These are phyloP conservation scores for Fusarium sublunatum DNA, from an alignment of 2,329 filamentous ascomycete genomes.

Conservation along the genomic window DNA sequence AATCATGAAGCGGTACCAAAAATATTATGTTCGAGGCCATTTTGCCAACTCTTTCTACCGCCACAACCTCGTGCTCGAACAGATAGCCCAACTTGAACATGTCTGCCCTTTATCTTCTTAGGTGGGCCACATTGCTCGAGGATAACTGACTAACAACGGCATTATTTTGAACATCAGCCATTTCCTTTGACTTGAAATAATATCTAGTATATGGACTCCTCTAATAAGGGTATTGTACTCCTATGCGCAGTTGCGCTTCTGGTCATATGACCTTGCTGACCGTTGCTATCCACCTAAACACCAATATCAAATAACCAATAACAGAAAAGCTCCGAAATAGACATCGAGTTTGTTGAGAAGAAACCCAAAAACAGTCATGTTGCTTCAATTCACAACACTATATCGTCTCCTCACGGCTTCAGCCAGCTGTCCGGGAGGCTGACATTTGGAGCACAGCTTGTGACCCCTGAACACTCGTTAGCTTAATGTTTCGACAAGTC, in stretches of 20 bases:
- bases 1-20: too few relatives aligned
- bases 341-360: not conserved
- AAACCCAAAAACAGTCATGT: not conserved
- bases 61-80: too few relatives aligned
- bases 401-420: constrained; percentile 35
- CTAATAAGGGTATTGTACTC: constrained; percentile 11
- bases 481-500: not conserved
- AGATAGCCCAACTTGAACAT: too few relatives aligned
- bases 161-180: too few relatives aligned
- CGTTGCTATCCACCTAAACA: not conserved
- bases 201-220: not conserved
- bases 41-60: too few relatives aligned
- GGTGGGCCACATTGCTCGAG: too few relatives aligned
- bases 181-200: not conserved
- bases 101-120: too few relatives aligned
- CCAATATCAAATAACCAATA: not conserved
- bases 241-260: constrained; percentile 2
- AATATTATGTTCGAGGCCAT: too few relatives aligned
- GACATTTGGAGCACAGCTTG: constrained; percentile 37
- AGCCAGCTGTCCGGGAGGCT: constrained; percentile 37
- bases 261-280: not conserved
- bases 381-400: constrained; percentile 15
- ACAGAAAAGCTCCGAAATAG: not conserved
- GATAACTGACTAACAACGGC: too few relatives aligned
- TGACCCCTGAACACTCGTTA: constrained; percentile 26